Percentiles rank a stretch among this genome's conserved stretches.
phyloP scores from a whole-genome alignment of 352 stramenopile genomes.

The Pythium diclinum region DNA sequence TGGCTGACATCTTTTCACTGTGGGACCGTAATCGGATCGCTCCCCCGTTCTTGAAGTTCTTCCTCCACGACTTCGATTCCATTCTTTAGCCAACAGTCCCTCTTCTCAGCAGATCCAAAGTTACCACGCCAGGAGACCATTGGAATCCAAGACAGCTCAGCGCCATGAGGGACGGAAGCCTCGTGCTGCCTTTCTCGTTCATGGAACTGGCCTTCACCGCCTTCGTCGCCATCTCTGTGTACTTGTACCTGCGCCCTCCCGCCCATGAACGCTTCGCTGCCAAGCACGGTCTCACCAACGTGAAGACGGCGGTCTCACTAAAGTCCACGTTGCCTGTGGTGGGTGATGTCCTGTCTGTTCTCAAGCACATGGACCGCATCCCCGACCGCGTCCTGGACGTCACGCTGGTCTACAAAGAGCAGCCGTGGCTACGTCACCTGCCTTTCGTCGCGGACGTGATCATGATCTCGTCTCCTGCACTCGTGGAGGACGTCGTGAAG shows the following conservation, averaged over 20 bases:
- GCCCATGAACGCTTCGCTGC: constrained; percentile 9
- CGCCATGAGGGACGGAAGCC: no score
- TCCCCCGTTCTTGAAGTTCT: no score
- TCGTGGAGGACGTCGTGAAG: constrained; percentile 20
- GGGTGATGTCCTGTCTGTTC: constrained; percentile 1
- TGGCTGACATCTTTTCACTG: no score
- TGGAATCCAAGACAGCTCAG: no score
- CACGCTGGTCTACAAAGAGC: background rate
- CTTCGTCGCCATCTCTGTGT: background rate
- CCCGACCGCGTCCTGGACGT: constrained; percentile 18
- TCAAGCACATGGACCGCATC: constrained; percentile 8
- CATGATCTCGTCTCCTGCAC: constrained; percentile 14
- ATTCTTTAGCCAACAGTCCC: no score
- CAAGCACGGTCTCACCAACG: constrained; percentile 10
- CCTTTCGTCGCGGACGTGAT: constrained; percentile 17
- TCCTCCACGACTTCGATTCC: no score
- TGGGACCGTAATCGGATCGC: no score
- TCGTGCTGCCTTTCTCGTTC: no score
- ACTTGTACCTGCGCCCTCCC: background rate
- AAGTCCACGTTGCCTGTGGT: background rate
- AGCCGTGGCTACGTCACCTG: constrained; percentile 12
- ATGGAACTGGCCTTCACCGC: constrained; percentile 2
- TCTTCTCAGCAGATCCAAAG: no score
- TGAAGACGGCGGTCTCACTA: background rate
- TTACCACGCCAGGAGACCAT: no score